Evolutionary conservation across 176 grass and related monocot species (phyloP).

Genomic region (Coix lacrymajobi): DNA sequence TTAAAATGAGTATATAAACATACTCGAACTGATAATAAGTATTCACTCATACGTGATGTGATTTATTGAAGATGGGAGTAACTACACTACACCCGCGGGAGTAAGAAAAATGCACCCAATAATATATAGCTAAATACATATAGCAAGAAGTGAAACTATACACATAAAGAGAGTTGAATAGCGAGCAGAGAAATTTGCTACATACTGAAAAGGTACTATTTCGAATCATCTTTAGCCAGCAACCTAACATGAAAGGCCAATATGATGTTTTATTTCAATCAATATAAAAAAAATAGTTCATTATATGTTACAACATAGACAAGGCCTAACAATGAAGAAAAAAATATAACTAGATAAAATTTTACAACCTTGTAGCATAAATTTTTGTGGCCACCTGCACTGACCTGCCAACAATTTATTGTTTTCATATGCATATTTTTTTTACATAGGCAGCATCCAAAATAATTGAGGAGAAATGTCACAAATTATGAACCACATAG

Average conservation of each 20-base stretch:
- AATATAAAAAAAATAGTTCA: background rate
- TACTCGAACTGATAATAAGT: no score
- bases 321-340: slow-evolving; percentile 14
- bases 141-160: background rate
- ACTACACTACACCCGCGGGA: no score
- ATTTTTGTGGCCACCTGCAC: slow-evolving; percentile 8
- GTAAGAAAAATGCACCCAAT: no score
- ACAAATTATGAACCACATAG: background rate
- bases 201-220: background rate
- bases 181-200: background rate
- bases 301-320: background rate
- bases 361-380: background rate
- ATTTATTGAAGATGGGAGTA: no score
- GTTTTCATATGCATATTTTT: background rate
- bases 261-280: background rate
- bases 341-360: background rate
- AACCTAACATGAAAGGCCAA: background rate
- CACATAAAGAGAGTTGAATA: background rate
- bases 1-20: no score
- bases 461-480: background rate
- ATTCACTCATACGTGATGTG: no score
- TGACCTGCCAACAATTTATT: background rate
- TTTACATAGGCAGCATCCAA: background rate
- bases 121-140: background rate
- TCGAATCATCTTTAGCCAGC: background rate